These are phyloP conservation scores for Trichosanthes truncata DNA, from an alignment of 306 rosid species.

Conservation along the genomic window DNA sequence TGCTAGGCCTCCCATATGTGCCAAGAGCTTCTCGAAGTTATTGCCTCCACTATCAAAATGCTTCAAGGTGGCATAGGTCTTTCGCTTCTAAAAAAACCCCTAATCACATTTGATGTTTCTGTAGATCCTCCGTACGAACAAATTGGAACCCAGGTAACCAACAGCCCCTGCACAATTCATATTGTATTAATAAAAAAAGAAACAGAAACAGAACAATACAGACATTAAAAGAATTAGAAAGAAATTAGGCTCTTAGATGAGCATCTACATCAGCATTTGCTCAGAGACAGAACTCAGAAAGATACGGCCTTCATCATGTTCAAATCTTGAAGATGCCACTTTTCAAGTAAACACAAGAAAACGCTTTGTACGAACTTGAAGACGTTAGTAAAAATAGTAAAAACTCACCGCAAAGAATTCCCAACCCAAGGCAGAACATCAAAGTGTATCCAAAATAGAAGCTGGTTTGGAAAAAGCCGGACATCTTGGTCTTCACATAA, in stretches of 20 bases:
- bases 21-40: slow-evolving; percentile 1
- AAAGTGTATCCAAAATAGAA: slow-evolving; percentile 96
- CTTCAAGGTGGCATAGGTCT: neutral
- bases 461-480: slow-evolving; percentile 98
- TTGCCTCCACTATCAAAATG: slow-evolving; percentile 7
- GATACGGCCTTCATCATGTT: neutral
- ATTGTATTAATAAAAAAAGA: neutral
- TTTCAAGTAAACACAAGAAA: neutral
- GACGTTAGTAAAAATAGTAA: neutral
- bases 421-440: slow-evolving; percentile 98
- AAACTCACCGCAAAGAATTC: slow-evolving; percentile 90
- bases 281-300: neutral
- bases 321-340: neutral
- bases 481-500: slow-evolving; percentile 98
- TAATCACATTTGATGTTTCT: slow-evolving; percentile 98
- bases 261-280: neutral
- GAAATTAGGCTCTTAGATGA: neutral
- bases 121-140: slow-evolving; percentile 99
- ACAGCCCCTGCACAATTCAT: slow-evolving; percentile 69
- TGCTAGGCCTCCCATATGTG: neutral
- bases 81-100: neutral
- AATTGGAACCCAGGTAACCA: slow-evolving; percentile 91
- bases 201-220: neutral
- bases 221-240: neutral
- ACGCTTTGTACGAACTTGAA: neutral